Evolutionary conservation across 805 yeast species (phyloP), one percentile per base, ranked within the genome.

Genomic region (Wickerhamia fluorescens): DNA sequence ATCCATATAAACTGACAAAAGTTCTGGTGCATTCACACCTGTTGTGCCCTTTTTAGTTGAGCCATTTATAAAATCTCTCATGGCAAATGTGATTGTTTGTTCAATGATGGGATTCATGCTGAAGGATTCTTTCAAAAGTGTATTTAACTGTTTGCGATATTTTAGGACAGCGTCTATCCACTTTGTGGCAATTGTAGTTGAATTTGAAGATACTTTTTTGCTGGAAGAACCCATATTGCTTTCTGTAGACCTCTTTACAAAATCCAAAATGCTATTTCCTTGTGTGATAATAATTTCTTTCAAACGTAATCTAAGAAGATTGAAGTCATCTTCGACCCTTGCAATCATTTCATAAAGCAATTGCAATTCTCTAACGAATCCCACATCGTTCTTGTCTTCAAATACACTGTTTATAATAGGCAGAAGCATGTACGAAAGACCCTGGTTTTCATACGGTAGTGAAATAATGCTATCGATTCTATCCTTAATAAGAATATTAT

Each of bases 131-230:
- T 58, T 53, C 16, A 75, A 51, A 2, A 87, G 58, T 3, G 25
- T 17, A 20, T 68, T 70, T 41, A 73, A 73, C 34, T 72, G 73
- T 4, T 56, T 58, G 39, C 71, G 77, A 33, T 74, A 56, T 7
- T 47, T 51, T 7, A 83, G 48, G 3, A 83, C 65, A 16, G 68
- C 61, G 24, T 71, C 71, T 7, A 83, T 68, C 89, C 94, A 87
- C 30, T 64, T 61, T 3, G 73, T 63, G 0, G 94, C 92, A 40
- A 68, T 71, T 28, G 61, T 56, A 6, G 77, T 52, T 34, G 68
- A 55, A 29, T 35, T 46, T 12, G 47, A 33, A 23, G 42, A 30
- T 31, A 37, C 28, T 30, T 39, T 39, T 26, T 42, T 41, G 28
- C 31, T 8, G 25, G 25, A 17, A 7, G 15, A 14, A 9, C 16